A percentile compares a stretch with the other conserved stretches of the same genome.
phyloP scores from a whole-genome alignment of 1,284 basidiomycete species.

The Ganoderma multipileum region DNA sequence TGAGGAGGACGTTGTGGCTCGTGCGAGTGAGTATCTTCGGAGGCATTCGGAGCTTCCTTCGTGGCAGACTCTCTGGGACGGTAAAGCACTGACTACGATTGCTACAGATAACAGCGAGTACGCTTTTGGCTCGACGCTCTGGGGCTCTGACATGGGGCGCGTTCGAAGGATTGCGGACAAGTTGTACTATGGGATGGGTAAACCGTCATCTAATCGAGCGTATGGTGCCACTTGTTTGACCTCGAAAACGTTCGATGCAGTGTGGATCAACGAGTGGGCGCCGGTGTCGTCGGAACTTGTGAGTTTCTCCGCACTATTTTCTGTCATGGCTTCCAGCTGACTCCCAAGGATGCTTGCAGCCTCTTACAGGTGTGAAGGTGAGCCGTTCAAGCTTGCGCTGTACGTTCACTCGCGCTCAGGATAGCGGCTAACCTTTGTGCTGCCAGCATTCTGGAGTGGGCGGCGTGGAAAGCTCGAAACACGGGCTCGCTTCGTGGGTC shows the following conservation, averaged over 20 bases:
- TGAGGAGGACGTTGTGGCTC: constrained; percentile 23
- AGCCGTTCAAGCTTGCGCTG: neutral
- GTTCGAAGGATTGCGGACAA: constrained; percentile 12
- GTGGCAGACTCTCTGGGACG: no score
- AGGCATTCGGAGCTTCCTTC: neutral
- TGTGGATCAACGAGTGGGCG: constrained; percentile 22
- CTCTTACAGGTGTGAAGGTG: constrained; percentile 1
- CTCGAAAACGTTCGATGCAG: constrained; percentile 1
- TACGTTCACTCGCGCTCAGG: neutral
- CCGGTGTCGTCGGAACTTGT: constrained; percentile 10
- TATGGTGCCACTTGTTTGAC: neutral
- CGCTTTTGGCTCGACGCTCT: constrained; percentile 16
- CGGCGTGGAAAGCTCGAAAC: constrained; percentile 19
- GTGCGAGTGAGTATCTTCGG: constrained; percentile 21
- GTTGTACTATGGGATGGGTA: constrained; percentile 16
- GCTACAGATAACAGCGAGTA: constrained; percentile 17
- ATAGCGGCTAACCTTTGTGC: neutral
- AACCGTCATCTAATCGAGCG: neutral
- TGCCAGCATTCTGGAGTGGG: constrained; percentile 19
- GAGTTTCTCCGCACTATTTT: neutral
- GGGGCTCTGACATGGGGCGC: constrained; percentile 17
- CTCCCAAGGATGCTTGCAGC: neutral
- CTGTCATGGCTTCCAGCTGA: neutral
- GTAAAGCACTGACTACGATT: neutral
- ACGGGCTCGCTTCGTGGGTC: constrained; percentile 23